Conservation (phyloP, 2,329 filamentous ascomycete genomes). For the Pestalotiopsis sp. region DNA sequence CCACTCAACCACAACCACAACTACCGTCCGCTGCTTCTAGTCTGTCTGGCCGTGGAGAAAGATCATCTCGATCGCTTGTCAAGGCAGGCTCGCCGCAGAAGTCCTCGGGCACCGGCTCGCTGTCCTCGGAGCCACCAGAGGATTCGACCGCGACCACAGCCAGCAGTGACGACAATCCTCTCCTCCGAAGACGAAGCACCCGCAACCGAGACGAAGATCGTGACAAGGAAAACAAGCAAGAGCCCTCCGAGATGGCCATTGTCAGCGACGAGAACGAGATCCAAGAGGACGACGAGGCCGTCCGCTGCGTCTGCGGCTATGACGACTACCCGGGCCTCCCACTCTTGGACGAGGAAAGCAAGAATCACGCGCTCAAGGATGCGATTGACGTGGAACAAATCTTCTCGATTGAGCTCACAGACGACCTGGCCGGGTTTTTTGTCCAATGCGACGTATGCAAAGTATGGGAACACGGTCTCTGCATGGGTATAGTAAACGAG, state of each 20-base stretch:
- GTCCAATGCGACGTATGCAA: conserved; percentile 98
- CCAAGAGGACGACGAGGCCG: conserved; percentile 89
- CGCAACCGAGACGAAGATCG: conserved; percentile 69
- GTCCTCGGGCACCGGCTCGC: conserved; percentile 72
- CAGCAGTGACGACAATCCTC: conserved; percentile 59
- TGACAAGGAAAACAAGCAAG: conserved; percentile 45
- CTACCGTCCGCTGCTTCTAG: conserved; percentile 79
- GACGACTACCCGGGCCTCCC: conserved; percentile 92
- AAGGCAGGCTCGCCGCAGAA: conserved; percentile 76
- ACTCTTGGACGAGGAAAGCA: conserved; percentile 58
- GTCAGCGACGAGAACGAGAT: conserved; percentile 70
- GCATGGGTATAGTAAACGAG: conserved; percentile 95
- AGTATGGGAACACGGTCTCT: conserved; percentile 98
- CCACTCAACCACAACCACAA: conserved; percentile 73
- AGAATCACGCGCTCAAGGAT: conserved; percentile 51
- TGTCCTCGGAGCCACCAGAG: conserved; percentile 69
- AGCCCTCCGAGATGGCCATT: conserved; percentile 48
- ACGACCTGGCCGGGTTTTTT: conserved; percentile 92
- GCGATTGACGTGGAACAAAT: conserved; percentile 59
- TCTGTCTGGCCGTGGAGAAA: conserved; percentile 74
- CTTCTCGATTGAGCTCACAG: conserved; percentile 65
- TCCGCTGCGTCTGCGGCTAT: conserved; percentile 90
- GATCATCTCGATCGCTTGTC: conserved; percentile 70
- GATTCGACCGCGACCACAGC: conserved; percentile 53
- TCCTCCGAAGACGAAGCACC: conserved; percentile 76